These are phyloP conservation scores for Termitomyces sp. DNA, from an alignment of 768 basidiomycete genomes.

Conservation along the genomic window DNA sequence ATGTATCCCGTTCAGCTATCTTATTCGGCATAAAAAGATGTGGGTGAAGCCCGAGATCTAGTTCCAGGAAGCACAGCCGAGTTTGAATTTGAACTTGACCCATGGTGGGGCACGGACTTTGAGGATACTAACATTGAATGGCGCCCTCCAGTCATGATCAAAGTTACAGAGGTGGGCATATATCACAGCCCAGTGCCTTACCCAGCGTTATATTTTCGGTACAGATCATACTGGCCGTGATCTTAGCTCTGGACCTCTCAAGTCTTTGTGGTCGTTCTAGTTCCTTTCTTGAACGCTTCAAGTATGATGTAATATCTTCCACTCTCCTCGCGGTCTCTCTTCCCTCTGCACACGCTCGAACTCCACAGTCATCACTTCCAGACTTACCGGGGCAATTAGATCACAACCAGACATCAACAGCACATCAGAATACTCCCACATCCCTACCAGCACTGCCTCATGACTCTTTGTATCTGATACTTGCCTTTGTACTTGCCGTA, in stretches of 20 bases:
- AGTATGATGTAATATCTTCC: constrained; percentile 79
- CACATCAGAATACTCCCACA: constrained; percentile 15
- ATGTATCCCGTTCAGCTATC: no score
- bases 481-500: constrained; percentile 33
- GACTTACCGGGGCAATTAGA: constrained; percentile 31
- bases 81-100: no score
- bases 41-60: constrained; percentile 48
- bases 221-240: constrained; percentile 33
- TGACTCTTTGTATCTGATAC: constrained; percentile 34
- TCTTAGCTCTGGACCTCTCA: constrained; percentile 27
- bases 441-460: constrained; percentile 19
- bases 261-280: constrained; percentile 29
- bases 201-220: constrained; percentile 4
- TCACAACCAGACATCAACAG: constrained; percentile 38
- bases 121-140: constrained; percentile 25
- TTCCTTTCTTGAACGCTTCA: constrained; percentile 73
- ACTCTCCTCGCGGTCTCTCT: constrained; percentile 58
- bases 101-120: constrained; percentile 18
- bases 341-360: constrained; percentile 29
- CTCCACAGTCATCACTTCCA: constrained; percentile 34
- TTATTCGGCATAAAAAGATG: constrained; percentile 33
- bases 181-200: neutral
- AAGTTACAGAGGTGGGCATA: constrained; percentile 34
- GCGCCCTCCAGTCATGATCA: constrained; percentile 29
- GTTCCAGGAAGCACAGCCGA: constrained; percentile 52